A percentile compares a stretch with the other conserved stretches of the same genome.
Evolutionary conservation across 805 yeast species (phyloP).

Genomic region (Ogataea salicorniae): DNA sequence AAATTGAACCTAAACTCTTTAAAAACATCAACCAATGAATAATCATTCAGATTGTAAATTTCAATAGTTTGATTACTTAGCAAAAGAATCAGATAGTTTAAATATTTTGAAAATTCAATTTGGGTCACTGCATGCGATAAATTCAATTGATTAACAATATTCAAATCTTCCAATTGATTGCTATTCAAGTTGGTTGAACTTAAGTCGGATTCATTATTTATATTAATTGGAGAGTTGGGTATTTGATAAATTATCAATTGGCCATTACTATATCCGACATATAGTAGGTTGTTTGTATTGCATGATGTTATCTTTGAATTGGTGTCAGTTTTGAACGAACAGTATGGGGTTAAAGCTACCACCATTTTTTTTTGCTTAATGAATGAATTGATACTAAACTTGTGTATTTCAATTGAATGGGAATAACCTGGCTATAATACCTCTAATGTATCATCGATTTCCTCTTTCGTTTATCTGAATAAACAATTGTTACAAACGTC

Average conservation of each 20-base stretch:
- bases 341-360: conserved; percentile 13
- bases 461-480: no score
- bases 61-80: conserved; percentile 28
- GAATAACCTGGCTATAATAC: no score
- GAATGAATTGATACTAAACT: not conserved
- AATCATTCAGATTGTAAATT: conserved; percentile 28
- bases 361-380: conserved; percentile 7
- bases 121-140: conserved; percentile 24
- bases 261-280: conserved; percentile 19
- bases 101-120: conserved; percentile 28
- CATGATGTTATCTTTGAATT: conserved; percentile 15
- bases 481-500: not conserved
- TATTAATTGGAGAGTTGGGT: conserved; percentile 2
- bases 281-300: conserved; percentile 15
- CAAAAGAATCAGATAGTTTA: conserved; percentile 27
- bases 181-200: not conserved
- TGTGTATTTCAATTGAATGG: no score
- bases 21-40: conserved; percentile 27
- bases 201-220: not conserved
- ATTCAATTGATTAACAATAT: conserved; percentile 10
- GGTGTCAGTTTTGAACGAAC: conserved; percentile 9
- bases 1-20: conserved; percentile 30
- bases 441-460: no score
- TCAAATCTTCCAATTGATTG: conserved; percentile 13
- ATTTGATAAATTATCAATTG: conserved; percentile 17